Percentiles rank a stretch among this genome's conserved stretches.
Evolutionary conservation across 2,329 filamentous ascomycete genomes (phyloP).

Genomic region (Microascus cirrosus): DNA sequence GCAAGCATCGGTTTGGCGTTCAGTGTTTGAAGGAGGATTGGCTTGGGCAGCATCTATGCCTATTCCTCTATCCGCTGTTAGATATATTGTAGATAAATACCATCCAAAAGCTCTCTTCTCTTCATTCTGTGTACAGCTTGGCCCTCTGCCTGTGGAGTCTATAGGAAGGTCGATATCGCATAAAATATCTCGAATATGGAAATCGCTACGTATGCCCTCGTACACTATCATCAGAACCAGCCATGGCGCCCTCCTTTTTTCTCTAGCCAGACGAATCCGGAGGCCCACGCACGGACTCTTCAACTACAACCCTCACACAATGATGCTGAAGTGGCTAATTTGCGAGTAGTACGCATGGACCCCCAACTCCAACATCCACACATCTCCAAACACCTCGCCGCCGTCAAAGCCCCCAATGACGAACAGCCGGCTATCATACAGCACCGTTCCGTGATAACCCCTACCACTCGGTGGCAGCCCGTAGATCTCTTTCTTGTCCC

Average conservation of each 20-base stretch:
- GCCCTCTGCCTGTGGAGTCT: neutral
- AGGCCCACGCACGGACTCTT: neutral
- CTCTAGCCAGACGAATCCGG: neutral
- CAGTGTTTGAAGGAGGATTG: neutral
- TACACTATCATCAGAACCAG: neutral
- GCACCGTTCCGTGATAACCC: constrained; percentile 55
- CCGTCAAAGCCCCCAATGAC: constrained; percentile 60
- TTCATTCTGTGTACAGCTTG: neutral
- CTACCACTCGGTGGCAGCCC: constrained; percentile 50
- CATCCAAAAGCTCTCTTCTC: neutral
- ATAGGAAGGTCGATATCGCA: neutral
- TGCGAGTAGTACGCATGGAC: constrained; percentile 64
- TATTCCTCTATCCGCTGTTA: neutral
- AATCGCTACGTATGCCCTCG: neutral
- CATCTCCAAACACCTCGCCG: constrained; percentile 55
- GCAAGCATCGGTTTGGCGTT: neutral
- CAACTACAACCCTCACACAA: constrained; percentile 20
- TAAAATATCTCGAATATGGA: neutral
- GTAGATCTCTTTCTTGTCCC: constrained; percentile 56
- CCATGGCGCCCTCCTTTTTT: neutral
- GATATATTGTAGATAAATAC: neutral
- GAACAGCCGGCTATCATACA: constrained; percentile 54
- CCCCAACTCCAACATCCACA: constrained; percentile 55
- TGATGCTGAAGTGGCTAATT: constrained; percentile 62
- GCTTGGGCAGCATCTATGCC: neutral